Conservation (phyloP, 768 basidiomycete species). For the Ramaria rubella region DNA sequence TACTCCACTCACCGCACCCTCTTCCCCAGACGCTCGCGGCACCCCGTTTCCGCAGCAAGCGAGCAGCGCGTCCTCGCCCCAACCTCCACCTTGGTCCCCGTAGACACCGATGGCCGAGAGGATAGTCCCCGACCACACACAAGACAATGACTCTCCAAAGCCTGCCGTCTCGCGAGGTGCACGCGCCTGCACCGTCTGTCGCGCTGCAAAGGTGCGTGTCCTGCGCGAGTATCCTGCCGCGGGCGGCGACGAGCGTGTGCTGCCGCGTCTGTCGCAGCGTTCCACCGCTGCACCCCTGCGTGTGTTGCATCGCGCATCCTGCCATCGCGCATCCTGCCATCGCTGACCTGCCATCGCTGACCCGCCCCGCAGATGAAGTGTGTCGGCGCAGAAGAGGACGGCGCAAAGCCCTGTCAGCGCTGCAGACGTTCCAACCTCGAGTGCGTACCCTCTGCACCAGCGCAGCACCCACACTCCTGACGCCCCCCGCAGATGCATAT, state of each 20-base stretch:
- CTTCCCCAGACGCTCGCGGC: no score
- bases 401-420: constrained; percentile 72
- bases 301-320: constrained; percentile 11
- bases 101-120: neutral
- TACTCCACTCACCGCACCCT: no score
- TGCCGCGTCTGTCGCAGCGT: no score
- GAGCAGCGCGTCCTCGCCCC: no score
- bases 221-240: neutral
- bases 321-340: no score
- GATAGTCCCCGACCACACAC: constrained; percentile 1
- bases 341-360: constrained; percentile 10
- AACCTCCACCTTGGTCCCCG: no score
- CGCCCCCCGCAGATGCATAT: constrained; percentile 52
- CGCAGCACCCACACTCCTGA: constrained; percentile 4
- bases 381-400: constrained; percentile 75
- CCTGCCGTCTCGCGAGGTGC: constrained; percentile 42
- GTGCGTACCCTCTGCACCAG: constrained; percentile 48
- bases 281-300: no score
- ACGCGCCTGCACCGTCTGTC: constrained; percentile 77
- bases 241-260: no score
- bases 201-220: constrained; percentile 63
- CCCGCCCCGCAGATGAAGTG: constrained; percentile 74
- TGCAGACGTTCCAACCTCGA: constrained; percentile 76
- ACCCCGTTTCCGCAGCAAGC: no score
- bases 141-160: no score